Percentiles rank a stretch among this genome's conserved stretches.
Conservation (phyloP, 495 filamentous ascomycete genomes). For the Aspergillus nanangensis region DNA sequence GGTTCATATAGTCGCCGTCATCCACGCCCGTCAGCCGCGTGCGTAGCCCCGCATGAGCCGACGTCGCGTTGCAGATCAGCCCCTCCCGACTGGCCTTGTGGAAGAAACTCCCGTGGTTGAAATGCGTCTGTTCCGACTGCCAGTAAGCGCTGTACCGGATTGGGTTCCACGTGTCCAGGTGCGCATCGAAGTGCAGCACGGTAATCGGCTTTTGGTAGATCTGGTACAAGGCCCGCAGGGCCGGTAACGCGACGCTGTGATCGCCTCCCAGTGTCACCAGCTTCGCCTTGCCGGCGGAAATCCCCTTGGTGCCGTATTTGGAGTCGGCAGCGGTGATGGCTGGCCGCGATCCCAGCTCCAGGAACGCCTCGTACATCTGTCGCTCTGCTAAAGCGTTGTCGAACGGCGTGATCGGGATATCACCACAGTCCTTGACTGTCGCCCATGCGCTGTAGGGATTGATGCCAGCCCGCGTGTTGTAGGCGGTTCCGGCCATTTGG, state of each 20-base stretch:
- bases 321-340: conserved; percentile 29
- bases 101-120: conserved; percentile 86
- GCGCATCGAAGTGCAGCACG: conserved; percentile 81
- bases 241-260: conserved; percentile 73
- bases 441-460: conserved; percentile 77
- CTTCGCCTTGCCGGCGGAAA: conserved; percentile 50
- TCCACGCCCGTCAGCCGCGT: conserved; percentile 65
- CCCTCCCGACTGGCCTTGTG: conserved; percentile 75
- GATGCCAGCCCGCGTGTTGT: conserved; percentile 70
- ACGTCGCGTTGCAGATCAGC: conserved; percentile 60
- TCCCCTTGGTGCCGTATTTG: conserved; percentile 36
- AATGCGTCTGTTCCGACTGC: conserved; percentile 62
- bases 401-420: conserved; percentile 75
- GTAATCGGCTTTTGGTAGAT: conserved; percentile 68
- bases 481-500: conserved; percentile 68
- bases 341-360: conserved; percentile 54
- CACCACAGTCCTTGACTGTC: conserved; percentile 72
- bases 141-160: conserved; percentile 72
- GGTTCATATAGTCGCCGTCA: conserved; percentile 58
- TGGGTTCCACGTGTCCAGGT: conserved; percentile 82
- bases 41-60: conserved; percentile 73
- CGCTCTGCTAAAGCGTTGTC: conserved; percentile 70
- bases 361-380: conserved; percentile 75
- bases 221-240: conserved; percentile 65
- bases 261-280: conserved; percentile 79